phyloP scores from a whole-genome alignment of 305 asterid species.

The Fraxinus dipetala region DNA sequence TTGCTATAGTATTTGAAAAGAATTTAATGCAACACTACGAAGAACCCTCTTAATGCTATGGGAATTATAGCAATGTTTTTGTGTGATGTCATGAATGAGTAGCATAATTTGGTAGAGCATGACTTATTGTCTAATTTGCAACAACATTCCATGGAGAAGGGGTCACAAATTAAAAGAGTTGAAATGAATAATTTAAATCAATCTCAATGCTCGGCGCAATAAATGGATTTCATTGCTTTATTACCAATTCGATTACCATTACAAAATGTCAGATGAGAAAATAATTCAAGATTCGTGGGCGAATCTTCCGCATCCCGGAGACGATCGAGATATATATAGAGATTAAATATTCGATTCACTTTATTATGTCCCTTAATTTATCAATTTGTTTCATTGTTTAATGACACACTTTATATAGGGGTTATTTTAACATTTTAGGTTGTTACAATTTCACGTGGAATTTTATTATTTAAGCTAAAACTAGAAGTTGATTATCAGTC shows the following conservation, averaged over 20 bases:
- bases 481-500: background rate
- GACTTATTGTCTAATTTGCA: background rate
- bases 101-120: background rate
- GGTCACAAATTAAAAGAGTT: background rate
- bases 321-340: background rate
- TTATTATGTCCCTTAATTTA: background rate
- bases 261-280: background rate
- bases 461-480: background rate
- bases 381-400: background rate
- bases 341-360: background rate
- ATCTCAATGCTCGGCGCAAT: background rate
- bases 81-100: background rate
- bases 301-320: background rate
- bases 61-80: background rate
- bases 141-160: background rate
- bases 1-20: background rate
- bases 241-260: background rate
- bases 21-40: background rate
- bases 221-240: background rate
- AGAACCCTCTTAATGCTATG: background rate
- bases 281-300: background rate
- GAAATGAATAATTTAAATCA: background rate
- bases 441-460: background rate
- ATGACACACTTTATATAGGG: background rate
- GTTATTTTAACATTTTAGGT: background rate